Base-by-base conservation (phyloP, 345 rosid genomes). In the Hibiscus trionum region DNA sequence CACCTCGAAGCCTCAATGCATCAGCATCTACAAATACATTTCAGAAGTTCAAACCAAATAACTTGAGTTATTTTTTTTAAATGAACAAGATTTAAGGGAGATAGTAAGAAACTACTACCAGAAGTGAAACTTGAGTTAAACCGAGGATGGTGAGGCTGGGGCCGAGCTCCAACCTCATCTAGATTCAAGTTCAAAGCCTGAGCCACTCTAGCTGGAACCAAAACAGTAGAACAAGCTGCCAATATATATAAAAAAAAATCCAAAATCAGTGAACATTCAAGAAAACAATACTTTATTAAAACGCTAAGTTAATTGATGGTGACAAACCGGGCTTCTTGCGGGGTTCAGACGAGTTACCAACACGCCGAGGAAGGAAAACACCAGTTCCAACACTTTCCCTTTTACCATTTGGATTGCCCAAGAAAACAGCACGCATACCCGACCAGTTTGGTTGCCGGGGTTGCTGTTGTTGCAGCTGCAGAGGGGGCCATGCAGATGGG, bases 351-450 rank as follows among this genome's bases (percentile, higher is more conserved):
- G 75, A 60, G 7, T 80, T 52, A 52, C 81, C 80, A 9, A 70
- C 35, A 5, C 86, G 84, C 3, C 91, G 93, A 11, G 98, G 98
- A 62, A 91, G 74, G 85, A 94, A 94, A 10, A 94, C 97, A 14
- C 97, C 97, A 7, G 98, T 94, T 4, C 97, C 98, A 11, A 93
- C 79, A 57, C 84, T 84, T 70, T 84, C 90, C 35, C 82, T 81
- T 79, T 86, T 88, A 0, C 61, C 82, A 16, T 79, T 52, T 0
- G 80, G 78, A 14, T 82, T 71, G 3, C 90, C 90, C 9, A 87
- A 83, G 42, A 88, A 82, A 11, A 85, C 88, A 60, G 90, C 86
- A 24, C 85, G 79, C 97, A 86, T 85, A 53, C 82, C 82, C 3
- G 88, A 80, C 59, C 86, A 83, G 42, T 61, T 72, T 66, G 76